phyloP scores from a whole-genome alignment of 495 filamentous ascomycete species.

The Talaromyces ruber region DNA sequence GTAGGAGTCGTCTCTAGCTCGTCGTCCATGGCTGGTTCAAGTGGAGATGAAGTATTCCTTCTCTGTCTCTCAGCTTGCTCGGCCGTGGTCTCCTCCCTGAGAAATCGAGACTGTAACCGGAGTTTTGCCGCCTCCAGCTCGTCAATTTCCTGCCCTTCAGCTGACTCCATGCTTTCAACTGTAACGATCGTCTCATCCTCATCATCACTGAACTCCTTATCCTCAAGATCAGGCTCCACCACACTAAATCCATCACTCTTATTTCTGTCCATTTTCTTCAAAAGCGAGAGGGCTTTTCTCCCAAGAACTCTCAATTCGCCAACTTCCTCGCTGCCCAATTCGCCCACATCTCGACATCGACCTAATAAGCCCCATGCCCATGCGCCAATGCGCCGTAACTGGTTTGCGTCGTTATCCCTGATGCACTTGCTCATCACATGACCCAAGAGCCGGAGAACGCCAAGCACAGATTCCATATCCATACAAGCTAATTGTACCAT shows the following conservation, averaged over 20 bases:
- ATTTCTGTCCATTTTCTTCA: conserved; percentile 14
- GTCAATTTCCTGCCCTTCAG: conserved; percentile 16
- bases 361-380: conserved; percentile 45
- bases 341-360: conserved; percentile 38
- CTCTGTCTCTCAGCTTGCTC: conserved; percentile 2
- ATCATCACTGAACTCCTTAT: conserved; percentile 16
- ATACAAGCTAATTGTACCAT: conserved; percentile 63
- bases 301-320: conserved; percentile 39
- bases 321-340: conserved; percentile 42
- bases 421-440: conserved; percentile 33
- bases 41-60: conserved; percentile 8
- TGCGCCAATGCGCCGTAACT: conserved; percentile 39
- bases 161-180: conserved; percentile 10
- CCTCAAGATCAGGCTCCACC: conserved; percentile 7
- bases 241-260: background rate
- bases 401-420: conserved; percentile 28
- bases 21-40: background rate
- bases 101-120: conserved; percentile 43
- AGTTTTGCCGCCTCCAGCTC: conserved; percentile 51
- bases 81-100: conserved; percentile 2
- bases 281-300: conserved; percentile 36
- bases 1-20: background rate
- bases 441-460: conserved; percentile 35
- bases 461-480: conserved; percentile 51
- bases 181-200: conserved; percentile 10